Evolutionary conservation across 164 flowering plant genomes (phyloP).

Genomic region (Amborella trichopoda): DNA sequence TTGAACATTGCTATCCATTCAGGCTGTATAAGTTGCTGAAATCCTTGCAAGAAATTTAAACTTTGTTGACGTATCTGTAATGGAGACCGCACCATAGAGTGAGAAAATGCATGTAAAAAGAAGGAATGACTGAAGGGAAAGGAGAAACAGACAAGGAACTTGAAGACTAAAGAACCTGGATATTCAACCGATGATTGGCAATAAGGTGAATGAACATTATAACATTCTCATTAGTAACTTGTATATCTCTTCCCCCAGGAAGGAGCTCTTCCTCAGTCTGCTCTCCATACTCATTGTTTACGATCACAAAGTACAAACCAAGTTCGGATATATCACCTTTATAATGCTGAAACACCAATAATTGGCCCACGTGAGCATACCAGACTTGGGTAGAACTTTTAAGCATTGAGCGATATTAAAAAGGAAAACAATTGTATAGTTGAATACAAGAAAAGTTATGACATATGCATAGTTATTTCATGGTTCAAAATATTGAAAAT

Average conservation of each 20-base stretch:
- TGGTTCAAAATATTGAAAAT: too few relatives aligned
- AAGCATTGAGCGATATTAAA: too few relatives aligned
- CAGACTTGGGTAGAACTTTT: too few relatives aligned
- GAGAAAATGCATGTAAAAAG: background rate
- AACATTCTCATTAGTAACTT: constrained; percentile 88
- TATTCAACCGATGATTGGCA: constrained; percentile 81
- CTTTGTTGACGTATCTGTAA: constrained; percentile 91
- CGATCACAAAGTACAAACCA: constrained; percentile 86
- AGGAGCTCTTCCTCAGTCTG: constrained; percentile 87
- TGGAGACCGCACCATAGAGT: background rate
- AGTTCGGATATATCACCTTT: constrained; percentile 69
- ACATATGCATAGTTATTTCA: too few relatives aligned
- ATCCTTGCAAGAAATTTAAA: constrained; percentile 81
- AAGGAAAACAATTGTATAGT: too few relatives aligned
- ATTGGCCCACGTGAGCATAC: too few relatives aligned
- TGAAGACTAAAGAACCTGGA: constrained; percentile 38
- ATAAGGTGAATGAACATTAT: constrained; percentile 79
- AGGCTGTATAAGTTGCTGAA: constrained; percentile 81
- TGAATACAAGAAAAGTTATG: too few relatives aligned
- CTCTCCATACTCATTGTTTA: constrained; percentile 95
- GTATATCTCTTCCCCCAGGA: constrained; percentile 68
- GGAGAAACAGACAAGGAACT: background rate
- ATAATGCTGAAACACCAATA: constrained; percentile 52
- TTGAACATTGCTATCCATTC: constrained; percentile 98
- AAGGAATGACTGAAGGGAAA: background rate